These are phyloP conservation scores for Brassica cretica DNA, from an alignment of 345 rosid genomes.

Conservation along the genomic window DNA sequence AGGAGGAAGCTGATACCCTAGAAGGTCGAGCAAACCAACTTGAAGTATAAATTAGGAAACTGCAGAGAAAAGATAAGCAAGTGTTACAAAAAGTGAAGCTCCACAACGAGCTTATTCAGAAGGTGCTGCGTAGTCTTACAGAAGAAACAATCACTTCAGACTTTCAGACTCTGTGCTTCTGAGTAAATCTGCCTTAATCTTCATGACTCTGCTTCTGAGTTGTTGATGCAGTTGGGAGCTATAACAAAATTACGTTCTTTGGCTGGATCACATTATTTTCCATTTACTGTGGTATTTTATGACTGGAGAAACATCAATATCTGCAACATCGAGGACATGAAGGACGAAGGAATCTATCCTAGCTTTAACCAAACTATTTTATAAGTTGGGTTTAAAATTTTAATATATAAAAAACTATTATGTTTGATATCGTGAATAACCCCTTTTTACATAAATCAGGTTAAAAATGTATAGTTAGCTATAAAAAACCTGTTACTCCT, in stretches of 20 bases:
- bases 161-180: background rate
- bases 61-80: conserved; percentile 78
- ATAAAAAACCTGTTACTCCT: background rate
- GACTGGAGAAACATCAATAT: background rate
- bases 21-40: conserved; percentile 89
- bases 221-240: background rate
- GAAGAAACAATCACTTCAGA: background rate
- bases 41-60: conserved; percentile 75
- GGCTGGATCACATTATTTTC: background rate
- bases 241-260: background rate
- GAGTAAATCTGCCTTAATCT: background rate
- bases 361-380: background rate
- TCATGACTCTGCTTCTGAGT: background rate
- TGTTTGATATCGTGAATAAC: too few species aligned
- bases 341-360: background rate
- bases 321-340: background rate
- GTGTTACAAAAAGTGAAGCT: conserved; percentile 76
- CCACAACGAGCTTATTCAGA: conserved; percentile 76
- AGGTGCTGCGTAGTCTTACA: conserved; percentile 49
- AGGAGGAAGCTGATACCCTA: conserved; percentile 95
- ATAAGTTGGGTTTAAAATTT: too few species aligned
- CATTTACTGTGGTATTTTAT: background rate
- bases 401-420: too few species aligned
- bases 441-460: background rate
- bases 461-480: background rate